Base-by-base conservation (phyloP, 306 rosid species). In the Trifolium subterraneum region DNA sequence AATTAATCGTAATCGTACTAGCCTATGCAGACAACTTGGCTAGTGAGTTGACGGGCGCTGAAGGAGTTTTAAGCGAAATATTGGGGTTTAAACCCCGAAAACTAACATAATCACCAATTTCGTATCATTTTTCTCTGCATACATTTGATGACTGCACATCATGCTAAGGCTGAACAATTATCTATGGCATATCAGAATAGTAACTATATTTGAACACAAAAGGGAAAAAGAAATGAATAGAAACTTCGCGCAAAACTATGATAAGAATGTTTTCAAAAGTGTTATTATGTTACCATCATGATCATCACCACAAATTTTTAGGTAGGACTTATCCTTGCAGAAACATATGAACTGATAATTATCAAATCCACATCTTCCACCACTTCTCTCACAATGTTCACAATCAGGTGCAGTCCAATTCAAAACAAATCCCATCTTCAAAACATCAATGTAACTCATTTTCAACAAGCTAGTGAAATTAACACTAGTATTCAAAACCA, bases 341-440 rank as follows among this genome's bases (percentile, higher is more conserved):
- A 81, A 88, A 70, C 90, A 90, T 56, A 76, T 35, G 62, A 86
- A 82, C 66, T 77, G 23, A 56, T 74, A 71, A 47, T 62, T 27
- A 25, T 74, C 80, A 64, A 80, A 84, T 45, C 93, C 90, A 79
- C 98, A 89, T 6, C 84, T 75, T 18, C 96, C 89, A 6, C 89
- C 92, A 67, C 93, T 89, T 16, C 2, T 70, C 78, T 82, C 83
- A 79, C 93, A 87, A 20, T 44, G 38, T 55, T 82, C 71, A 62
- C 93, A 93, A 63, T 83, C 74, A 63, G 79, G 84, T 25, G 75
- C 84, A 68, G 54, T 80, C 90, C 98, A 87, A 70, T 79, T 86
- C 82, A 89, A 82, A 73, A 77, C 19, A 74, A 83, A 89, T 44
- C 97, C 98, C 89, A 82, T 84, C 80, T 84, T 81, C 83, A 90